Percentiles rank a stretch among this genome's conserved stretches.
Conservation (phyloP, 2,329 filamentous ascomycete species). For the Septoria petroselini region DNA sequence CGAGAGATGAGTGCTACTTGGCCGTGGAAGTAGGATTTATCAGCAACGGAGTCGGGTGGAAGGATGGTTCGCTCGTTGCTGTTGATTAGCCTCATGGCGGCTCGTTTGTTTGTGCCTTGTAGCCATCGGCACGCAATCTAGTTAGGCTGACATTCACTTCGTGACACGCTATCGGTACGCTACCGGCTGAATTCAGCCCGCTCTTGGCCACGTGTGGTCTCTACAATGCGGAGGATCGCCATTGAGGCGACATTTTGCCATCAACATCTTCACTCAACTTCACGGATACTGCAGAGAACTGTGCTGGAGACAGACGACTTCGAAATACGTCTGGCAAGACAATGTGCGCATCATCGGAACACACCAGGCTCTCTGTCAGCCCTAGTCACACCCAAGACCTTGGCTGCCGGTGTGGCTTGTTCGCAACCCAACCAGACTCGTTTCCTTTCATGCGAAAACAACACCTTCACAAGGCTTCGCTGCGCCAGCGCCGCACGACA, state of each 20-base stretch:
- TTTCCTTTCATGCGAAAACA: conserved; percentile 1
- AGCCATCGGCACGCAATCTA: conserved; percentile 1
- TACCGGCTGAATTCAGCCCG: conserved; percentile 3
- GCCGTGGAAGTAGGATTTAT: neutral
- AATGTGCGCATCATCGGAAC: neutral
- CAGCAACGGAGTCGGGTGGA: neutral
- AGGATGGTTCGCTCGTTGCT: neutral
- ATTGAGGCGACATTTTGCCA: neutral
- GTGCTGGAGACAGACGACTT: no score
- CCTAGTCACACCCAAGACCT: conserved; percentile 4
- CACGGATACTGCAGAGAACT: no score
- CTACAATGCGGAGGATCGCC: neutral
- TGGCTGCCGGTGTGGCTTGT: conserved; percentile 6
- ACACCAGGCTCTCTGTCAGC: neutral
- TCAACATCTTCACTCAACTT: neutral
- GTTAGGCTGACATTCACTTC: conserved; percentile 6
- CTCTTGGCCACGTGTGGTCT: conserved; percentile 7
- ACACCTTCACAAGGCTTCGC: conserved; percentile 11
- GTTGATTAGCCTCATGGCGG: no score
- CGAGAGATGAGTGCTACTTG: neutral
- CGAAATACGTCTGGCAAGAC: neutral
- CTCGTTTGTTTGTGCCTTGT: neutral
- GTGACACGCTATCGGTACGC: conserved; percentile 1
- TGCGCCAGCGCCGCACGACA: conserved; percentile 5
- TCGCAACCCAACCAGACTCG: conserved; percentile 2